A percentile compares a stretch with the other conserved stretches of the same genome.
Evolutionary conservation across 2,329 filamentous ascomycete species (phyloP).

Genomic region (Mariannaea sp.): DNA sequence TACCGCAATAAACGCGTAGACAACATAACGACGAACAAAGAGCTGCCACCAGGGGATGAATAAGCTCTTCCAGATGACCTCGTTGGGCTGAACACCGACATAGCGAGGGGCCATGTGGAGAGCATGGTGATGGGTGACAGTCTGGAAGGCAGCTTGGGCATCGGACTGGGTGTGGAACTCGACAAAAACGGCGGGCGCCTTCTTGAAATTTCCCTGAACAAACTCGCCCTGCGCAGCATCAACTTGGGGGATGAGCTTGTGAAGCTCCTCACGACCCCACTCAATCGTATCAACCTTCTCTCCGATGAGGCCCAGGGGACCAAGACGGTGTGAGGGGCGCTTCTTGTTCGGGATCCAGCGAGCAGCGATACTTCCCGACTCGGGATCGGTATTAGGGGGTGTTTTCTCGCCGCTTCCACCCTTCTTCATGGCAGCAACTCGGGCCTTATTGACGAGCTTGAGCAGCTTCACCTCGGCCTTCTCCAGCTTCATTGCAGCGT

Average conservation of each 20-base stretch:
- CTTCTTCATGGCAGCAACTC: slow-evolving; percentile 44
- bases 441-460: slow-evolving; percentile 56
- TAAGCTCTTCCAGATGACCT: slow-evolving; percentile 87
- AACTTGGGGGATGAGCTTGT: slow-evolving; percentile 65
- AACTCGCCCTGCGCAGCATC: slow-evolving; percentile 68
- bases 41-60: slow-evolving; percentile 72
- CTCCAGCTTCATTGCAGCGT: slow-evolving; percentile 78
- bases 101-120: slow-evolving; percentile 84
- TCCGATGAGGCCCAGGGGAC: slow-evolving; percentile 68
- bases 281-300: slow-evolving; percentile 81
- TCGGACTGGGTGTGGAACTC: slow-evolving; percentile 84
- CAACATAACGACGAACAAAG: slow-evolving; percentile 68
- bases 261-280: slow-evolving; percentile 68
- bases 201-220: slow-evolving; percentile 65
- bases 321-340: slow-evolving; percentile 70
- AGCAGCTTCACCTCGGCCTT: slow-evolving; percentile 82
- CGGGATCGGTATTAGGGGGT: slow-evolving; percentile 61
- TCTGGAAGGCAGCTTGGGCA: slow-evolving; percentile 85
- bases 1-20: slow-evolving; percentile 69
- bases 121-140: slow-evolving; percentile 77
- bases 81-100: slow-evolving; percentile 78
- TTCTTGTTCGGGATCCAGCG: slow-evolving; percentile 70
- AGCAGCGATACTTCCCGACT: slow-evolving; percentile 68
- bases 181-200: slow-evolving; percentile 82
- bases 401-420: slow-evolving; percentile 31